Evolutionary conservation across 768 basidiomycete genomes (phyloP), one percentile per base, ranked within the genome.

Genomic region (Lactifluus rugatus): DNA sequence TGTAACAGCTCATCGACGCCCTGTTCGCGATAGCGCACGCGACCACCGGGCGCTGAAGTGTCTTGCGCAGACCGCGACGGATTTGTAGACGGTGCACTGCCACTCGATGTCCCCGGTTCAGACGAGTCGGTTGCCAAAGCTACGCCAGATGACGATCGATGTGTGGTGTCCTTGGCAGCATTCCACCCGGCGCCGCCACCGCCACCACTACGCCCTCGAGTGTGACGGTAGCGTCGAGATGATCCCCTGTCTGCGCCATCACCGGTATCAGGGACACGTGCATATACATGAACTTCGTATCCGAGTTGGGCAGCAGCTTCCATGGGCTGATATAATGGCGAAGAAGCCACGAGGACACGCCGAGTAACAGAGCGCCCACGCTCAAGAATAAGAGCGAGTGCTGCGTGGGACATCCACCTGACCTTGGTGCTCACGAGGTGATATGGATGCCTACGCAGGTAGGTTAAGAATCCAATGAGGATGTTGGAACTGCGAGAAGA

Each of bases 1-100:
- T 96, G 93, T 50, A 98, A 73, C 25, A 96, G 77, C 72, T 98
- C 94, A 69, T 98, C 94, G 2, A 98, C 94, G 11, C 91, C 93
- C 71, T 98, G 93, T 67, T 94, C 91, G 56, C 89, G 81, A 67
- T 85, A 91, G 36, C 83, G 80, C 54, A 83, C 70, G 36, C 81
- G 78, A 31, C 67, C 65, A 19, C 11, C 52, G 42, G 34, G 70
- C 14, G 67, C 64, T 37, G 55, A 56, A 28, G 51, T 42, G 54
- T 44, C 26, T 41, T 68, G 53, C 37, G 64, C 57, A 32, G 59
- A 44, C 50, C 59, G 45, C 32, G 64, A 31, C 17, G 57, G 25
- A 46, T 52, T 64, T 54, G 57, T 41, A 51, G 57, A 48, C 28
- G 67, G 49, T 25, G 62, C 66, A 60, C 58, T 52, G 60, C 54